Evolutionary conservation across 1,139 yeast genomes (phyloP), one percentile per base, ranked within the genome.

Genomic region (Tardiomyces blankii): DNA sequence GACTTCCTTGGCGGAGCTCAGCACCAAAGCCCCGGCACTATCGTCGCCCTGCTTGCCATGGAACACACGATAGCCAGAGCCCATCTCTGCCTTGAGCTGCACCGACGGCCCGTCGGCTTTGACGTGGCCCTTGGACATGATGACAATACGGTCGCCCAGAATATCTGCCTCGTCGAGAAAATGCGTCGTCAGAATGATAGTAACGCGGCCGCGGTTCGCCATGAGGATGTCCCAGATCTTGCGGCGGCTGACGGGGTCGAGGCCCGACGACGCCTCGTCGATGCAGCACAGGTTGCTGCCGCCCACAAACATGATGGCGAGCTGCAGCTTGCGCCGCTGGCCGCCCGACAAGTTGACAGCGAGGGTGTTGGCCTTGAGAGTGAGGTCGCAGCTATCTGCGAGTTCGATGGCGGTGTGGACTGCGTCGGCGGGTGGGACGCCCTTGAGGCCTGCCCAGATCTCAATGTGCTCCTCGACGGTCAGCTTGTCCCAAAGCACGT

Each of bases 261-360:
- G 50, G 1, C 69, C 69, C 11, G 69, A 65, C 9, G 67, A 62
- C 3, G 64, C 69, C 44, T 65, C 69, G 46, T 65, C 69, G 38
- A 65, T 58, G 44, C 67, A 63, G 48, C 68, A 65, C 2, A 65
- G 58, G 42, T 60, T 56, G 38, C 65, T 59, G 5, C 62, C 65
- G 14, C 69, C 69, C 23, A 60, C 60, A 52, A 65, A 60, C 61
- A 63, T 63, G 33, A 65, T 55, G 0, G 95, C 96, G 48, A 88
- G 73, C 4, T 95, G 85, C 45, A 88, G 71, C 68, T 95, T 80
- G 1, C 96, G 91, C 67, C 86, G 87, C 66, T 87, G 96, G 42
- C 96, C 96, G 50, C 96, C 96, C 42, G 94, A 83, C 49, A 88
- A 71, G 35, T 56, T 54, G 33, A 54, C 55, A 7, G 64, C 53